A percentile compares a stretch with the other conserved stretches of the same genome.
phyloP scores from a whole-genome alignment of 306 rosid species.

The Quercus ilex region DNA sequence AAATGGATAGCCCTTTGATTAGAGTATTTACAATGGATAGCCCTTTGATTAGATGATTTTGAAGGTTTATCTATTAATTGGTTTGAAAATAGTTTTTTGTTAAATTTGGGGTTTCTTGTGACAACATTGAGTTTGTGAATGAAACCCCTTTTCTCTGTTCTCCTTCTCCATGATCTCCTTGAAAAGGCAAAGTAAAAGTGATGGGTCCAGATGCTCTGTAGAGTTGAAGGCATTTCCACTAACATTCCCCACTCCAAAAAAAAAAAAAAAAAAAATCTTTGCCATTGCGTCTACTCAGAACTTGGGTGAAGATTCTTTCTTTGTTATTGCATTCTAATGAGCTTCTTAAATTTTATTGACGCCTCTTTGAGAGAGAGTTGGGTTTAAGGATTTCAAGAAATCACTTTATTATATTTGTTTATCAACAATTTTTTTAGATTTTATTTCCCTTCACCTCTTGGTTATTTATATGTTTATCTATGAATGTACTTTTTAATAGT shows the following conservation, averaged over 20 bases:
- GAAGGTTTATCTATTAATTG: neutral
- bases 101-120: neutral
- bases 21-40: neutral
- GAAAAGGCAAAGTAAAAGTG: neutral
- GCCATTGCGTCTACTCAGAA: neutral
- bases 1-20: no score
- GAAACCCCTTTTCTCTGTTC: neutral
- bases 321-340: neutral
- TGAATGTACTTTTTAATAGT: no score
- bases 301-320: neutral
- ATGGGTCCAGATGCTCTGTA: neutral
- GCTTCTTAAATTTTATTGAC: neutral
- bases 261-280: no score
- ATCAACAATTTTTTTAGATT: no score
- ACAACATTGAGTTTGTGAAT: neutral
- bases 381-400: no score
- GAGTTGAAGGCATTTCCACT: neutral
- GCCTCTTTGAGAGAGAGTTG: no score
- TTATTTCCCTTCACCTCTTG: no score
- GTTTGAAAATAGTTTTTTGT: neutral
- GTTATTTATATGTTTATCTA: no score
- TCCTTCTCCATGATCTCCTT: neutral
- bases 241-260: no score
- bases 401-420: no score
- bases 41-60: neutral